phyloP scores from a whole-genome alignment of 2,329 filamentous ascomycete genomes.

The Raffaelea albimanens region DNA sequence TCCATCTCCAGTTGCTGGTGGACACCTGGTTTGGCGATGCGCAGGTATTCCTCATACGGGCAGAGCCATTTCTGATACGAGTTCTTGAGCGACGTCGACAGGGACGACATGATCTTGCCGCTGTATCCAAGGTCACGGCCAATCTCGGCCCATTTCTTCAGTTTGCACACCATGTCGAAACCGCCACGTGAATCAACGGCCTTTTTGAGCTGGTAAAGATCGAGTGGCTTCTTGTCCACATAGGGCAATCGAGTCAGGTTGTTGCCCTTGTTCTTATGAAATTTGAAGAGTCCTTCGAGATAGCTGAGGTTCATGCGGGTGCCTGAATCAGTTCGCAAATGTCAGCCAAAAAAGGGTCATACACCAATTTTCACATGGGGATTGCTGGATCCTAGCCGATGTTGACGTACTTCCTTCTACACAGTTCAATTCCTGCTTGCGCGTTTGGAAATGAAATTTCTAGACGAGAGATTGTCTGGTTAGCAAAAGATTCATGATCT shows the following conservation, averaged over 20 bases:
- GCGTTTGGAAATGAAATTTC: constrained; percentile 94
- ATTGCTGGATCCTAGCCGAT: no score
- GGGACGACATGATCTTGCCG: constrained; percentile 98
- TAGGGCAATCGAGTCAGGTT: constrained; percentile 91
- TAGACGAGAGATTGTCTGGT: constrained; percentile 26
- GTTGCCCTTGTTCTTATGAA: constrained; percentile 92
- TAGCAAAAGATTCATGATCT: constrained; percentile 2
- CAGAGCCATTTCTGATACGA: constrained; percentile 96
- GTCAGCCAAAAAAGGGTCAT: constrained; percentile 22
- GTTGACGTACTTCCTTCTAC: constrained; percentile 81
- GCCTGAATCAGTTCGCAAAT: constrained; percentile 40
- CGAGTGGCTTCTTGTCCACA: constrained; percentile 93
- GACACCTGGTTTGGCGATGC: constrained; percentile 86
- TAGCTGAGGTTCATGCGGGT: constrained; percentile 95
- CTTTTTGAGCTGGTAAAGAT: constrained; percentile 93
- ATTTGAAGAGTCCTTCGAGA: constrained; percentile 88
- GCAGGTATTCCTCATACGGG: constrained; percentile 91
- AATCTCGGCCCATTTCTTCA: constrained; percentile 98
- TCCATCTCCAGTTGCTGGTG: constrained; percentile 91
- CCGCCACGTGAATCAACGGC: constrained; percentile 90
- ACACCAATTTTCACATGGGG: no score
- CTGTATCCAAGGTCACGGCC: constrained; percentile 94
- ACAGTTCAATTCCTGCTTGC: constrained; percentile 93
- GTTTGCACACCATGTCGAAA: constrained; percentile 93
- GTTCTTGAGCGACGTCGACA: constrained; percentile 96